These are phyloP conservation scores for Exophiala lecanii-corni DNA, from an alignment of 2,329 filamentous ascomycete genomes.

Conservation along the genomic window DNA sequence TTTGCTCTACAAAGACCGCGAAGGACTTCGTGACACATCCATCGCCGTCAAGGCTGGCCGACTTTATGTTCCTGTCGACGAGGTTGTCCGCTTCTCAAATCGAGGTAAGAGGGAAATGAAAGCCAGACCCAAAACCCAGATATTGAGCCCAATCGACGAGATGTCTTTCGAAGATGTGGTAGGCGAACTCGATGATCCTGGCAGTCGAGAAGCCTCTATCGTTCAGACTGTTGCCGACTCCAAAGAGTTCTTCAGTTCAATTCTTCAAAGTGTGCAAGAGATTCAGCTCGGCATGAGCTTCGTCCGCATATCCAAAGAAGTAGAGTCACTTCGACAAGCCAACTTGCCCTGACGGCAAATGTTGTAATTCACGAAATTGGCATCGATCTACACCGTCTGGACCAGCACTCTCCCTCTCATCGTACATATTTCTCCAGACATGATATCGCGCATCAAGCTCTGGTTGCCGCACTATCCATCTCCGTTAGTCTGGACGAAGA, in stretches of 20 bases:
- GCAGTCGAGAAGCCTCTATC: constrained; percentile 63
- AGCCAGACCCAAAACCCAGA: constrained; percentile 38
- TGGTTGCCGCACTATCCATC: constrained; percentile 86
- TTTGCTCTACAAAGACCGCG: constrained; percentile 75
- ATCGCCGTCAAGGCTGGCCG: constrained; percentile 87
- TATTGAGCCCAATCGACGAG: constrained; percentile 41
- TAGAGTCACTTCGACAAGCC: constrained; percentile 62
- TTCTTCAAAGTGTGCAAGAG: constrained; percentile 88
- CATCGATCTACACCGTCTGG: constrained; percentile 83
- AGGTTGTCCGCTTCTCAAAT: constrained; percentile 62
- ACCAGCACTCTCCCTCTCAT: constrained; percentile 88
- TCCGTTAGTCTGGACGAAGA: constrained; percentile 88
- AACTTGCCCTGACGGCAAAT: constrained; percentile 75
- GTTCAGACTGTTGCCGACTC: constrained; percentile 85
- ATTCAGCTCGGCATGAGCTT: constrained; percentile 94
- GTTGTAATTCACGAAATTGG: constrained; percentile 95
- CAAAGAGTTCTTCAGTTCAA: constrained; percentile 84
- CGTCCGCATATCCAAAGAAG: constrained; percentile 76
- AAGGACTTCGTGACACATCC: constrained; percentile 84
- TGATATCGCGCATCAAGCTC: constrained; percentile 90
- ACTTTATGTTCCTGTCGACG: constrained; percentile 85
- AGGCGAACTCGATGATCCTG: constrained; percentile 66
- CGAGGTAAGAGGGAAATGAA: constrained; percentile 42
- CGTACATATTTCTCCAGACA: constrained; percentile 96
- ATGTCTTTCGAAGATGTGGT: constrained; percentile 68